phyloP scores from a whole-genome alignment of 2,329 filamentous ascomycete genomes.

The Botrytis pseudocinerea region DNA sequence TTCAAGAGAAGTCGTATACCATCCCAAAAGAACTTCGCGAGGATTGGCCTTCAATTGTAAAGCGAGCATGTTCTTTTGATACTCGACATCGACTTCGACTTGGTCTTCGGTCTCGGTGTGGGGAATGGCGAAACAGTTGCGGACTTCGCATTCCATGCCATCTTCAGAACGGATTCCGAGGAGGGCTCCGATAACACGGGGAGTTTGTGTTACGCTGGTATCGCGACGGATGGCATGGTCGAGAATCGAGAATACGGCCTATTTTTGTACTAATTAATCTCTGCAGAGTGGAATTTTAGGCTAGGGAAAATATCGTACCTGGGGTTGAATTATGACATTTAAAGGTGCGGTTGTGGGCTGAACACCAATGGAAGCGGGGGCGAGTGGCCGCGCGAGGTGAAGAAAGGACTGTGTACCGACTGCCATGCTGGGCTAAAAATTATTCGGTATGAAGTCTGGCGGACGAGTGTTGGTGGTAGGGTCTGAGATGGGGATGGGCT shows the following conservation, averaged over 20 bases:
- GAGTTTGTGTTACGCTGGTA: constrained; percentile 69
- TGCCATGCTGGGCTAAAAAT: constrained; percentile 68
- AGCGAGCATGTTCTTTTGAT: constrained; percentile 98
- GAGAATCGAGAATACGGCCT: constrained; percentile 75
- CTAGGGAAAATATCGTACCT: constrained; percentile 58
- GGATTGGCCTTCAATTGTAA: constrained; percentile 92
- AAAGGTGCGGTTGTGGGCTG: constrained; percentile 88
- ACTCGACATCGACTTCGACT: constrained; percentile 99
- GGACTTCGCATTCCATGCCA: constrained; percentile 93
- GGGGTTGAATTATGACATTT: constrained; percentile 91
- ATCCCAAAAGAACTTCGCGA: constrained; percentile 90
- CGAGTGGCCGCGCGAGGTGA: constrained; percentile 89
- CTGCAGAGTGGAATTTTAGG: not conserved
- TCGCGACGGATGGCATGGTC: constrained; percentile 88
- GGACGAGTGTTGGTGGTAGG: constrained; percentile 19
- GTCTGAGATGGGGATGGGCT: constrained; percentile 15
- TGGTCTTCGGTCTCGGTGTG: constrained; percentile 98
- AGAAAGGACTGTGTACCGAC: constrained; percentile 78
- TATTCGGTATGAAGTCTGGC: constrained; percentile 21
- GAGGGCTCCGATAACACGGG: constrained; percentile 94
- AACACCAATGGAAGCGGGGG: constrained; percentile 75
- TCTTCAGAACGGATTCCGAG: constrained; percentile 93
- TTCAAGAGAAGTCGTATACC: constrained; percentile 97
- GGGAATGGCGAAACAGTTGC: constrained; percentile 94
- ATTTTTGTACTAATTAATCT: constrained; percentile 14